Evolutionary conservation across 352 stramenopile genomes (phyloP).

Genomic region (Globisporangium heterothallicum): DNA sequence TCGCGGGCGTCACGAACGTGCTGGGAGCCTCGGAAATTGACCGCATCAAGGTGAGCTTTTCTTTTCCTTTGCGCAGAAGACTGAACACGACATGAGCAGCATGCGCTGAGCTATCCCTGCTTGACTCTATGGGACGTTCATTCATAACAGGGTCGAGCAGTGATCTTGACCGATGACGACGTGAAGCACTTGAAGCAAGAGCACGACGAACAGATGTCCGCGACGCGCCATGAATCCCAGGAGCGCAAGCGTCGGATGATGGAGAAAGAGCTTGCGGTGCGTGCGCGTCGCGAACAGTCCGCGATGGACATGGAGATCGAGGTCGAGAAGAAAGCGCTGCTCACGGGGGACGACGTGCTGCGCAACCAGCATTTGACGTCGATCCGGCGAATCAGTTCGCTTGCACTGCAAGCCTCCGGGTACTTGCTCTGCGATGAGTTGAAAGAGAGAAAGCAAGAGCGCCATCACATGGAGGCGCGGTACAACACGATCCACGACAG

Average conservation of each 20-base stretch:
- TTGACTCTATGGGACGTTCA: too few species aligned
- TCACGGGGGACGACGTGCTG: conserved; percentile 57
- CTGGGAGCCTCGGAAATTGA: conserved; percentile 32
- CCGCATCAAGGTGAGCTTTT: conserved; percentile 32
- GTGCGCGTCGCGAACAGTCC: conserved; percentile 55
- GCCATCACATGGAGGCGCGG: conserved; percentile 31
- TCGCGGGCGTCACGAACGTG: conserved; percentile 38
- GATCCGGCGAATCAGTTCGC: conserved; percentile 61
- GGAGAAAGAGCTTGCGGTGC: conserved; percentile 71
- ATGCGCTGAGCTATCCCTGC: background rate
- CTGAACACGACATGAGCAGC: too few species aligned
- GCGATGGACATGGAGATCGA: conserved; percentile 73
- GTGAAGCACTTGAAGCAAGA: conserved; percentile 31
- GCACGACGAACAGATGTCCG: conserved; percentile 33
- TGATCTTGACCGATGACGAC: conserved; percentile 58
- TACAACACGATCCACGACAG: conserved; percentile 71
- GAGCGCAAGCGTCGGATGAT: conserved; percentile 73
- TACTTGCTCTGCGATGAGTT: conserved; percentile 65
- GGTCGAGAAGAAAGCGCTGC: conserved; percentile 47
- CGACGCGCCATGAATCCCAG: conserved; percentile 45
- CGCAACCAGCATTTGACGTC: conserved; percentile 58
- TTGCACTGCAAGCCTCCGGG: conserved; percentile 52
- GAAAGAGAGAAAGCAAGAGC: conserved; percentile 35
- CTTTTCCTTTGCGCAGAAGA: background rate
- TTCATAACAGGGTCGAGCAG: conserved; percentile 25